These are phyloP conservation scores for Syncephalastrum monosporum DNA, from an alignment of 371 early-diverging fungal species.

Conservation along the genomic window DNA sequence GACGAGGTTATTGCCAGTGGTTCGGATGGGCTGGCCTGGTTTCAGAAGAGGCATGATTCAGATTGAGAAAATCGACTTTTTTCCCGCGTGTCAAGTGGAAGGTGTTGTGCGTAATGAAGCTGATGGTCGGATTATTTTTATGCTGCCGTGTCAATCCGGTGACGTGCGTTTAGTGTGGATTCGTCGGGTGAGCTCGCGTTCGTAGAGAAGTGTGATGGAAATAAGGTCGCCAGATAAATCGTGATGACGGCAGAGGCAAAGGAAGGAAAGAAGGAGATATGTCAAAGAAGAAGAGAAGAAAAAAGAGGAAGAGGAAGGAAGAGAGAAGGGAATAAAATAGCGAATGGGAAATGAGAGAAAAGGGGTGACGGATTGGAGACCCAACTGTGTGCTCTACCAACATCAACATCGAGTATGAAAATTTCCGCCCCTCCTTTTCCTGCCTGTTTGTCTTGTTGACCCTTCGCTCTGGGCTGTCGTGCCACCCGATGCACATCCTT, in stretches of 20 bases:
- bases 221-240: neutral
- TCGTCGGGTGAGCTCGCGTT: neutral
- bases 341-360: constrained; percentile 1
- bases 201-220: neutral
- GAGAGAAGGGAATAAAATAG: constrained; percentile 10
- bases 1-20: constrained; percentile 60
- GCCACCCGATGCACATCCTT: too few species aligned
- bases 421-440: constrained; percentile 18
- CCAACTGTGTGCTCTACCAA: constrained; percentile 10
- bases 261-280: constrained; percentile 11
- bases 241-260: constrained; percentile 6
- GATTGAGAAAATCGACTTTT: neutral
- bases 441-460: neutral
- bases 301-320: constrained; percentile 9
- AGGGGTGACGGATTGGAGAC: constrained; percentile 17
- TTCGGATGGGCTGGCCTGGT: constrained; percentile 51
- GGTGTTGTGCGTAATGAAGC: constrained; percentile 1
- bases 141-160: neutral
- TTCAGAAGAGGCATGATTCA: constrained; percentile 21
- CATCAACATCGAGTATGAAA: constrained; percentile 10
- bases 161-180: too few species aligned
- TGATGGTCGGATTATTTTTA: neutral
- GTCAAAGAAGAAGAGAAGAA: constrained; percentile 1
- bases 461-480: too few species aligned
- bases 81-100: too few species aligned